Evolutionary conservation across 1,284 basidiomycete genomes (phyloP).

Genomic region (Ceratobasidium sp.): DNA sequence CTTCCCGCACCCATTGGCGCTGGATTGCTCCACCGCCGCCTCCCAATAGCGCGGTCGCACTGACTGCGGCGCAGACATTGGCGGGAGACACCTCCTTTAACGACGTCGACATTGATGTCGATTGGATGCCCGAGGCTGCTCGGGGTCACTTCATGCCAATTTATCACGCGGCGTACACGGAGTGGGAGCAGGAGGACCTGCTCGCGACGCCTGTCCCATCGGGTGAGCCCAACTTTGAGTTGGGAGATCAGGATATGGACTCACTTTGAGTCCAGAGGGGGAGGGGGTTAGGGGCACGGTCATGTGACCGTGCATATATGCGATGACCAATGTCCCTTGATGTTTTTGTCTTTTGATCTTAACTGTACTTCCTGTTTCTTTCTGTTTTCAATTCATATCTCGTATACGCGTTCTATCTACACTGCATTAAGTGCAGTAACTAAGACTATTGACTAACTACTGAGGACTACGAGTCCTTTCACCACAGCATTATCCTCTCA

Average conservation of each 20-base stretch:
- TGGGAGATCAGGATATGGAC: conserved; percentile 5
- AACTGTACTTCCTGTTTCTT: not conserved
- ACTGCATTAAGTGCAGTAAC: too few species aligned
- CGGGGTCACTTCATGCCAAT: not conserved
- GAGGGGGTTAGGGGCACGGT: conserved; percentile 5
- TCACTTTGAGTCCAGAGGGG: conserved; percentile 17
- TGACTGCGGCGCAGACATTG: not conserved
- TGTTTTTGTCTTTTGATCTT: not conserved
- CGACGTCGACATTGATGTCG: not conserved
- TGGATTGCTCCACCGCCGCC: not conserved
- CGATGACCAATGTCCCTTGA: too few species aligned
- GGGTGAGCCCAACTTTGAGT: too few species aligned
- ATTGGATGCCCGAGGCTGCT: conserved; percentile 2
- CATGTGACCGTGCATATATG: conserved; percentile 3
- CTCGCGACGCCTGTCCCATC: too few species aligned
- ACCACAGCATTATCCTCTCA: too few species aligned
- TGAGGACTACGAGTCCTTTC: too few species aligned
- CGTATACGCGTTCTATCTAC: too few species aligned
- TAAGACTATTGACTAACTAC: too few species aligned
- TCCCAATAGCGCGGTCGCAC: not conserved
- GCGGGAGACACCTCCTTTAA: not conserved
- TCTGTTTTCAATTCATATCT: too few species aligned
- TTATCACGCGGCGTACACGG: not conserved
- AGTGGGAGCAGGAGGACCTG: not conserved
- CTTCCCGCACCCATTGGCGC: conserved; percentile 2